Percentiles rank a stretch among this genome's conserved stretches.
These are phyloP conservation scores for Penicillium pulvis DNA, from an alignment of 495 filamentous ascomycete genomes.

Conservation along the genomic window DNA sequence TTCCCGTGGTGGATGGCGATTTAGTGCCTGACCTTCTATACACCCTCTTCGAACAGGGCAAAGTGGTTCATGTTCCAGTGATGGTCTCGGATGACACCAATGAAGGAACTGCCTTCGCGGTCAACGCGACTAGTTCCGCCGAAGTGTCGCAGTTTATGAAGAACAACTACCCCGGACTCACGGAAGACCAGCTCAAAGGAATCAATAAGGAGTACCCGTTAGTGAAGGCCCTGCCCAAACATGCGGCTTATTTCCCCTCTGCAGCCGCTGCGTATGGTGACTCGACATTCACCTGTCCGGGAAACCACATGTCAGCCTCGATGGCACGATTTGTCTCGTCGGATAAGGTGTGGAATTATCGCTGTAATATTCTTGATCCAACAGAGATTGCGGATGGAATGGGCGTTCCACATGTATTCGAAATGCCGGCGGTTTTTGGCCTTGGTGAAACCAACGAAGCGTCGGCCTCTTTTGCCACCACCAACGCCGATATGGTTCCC, in stretches of 20 bases:
- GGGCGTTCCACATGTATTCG: slow-evolving; percentile 65
- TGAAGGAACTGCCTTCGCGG: slow-evolving; percentile 64
- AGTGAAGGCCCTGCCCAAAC: slow-evolving; percentile 35
- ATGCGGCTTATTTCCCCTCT: slow-evolving; percentile 57
- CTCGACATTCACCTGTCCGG: slow-evolving; percentile 66
- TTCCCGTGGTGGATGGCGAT: slow-evolving; percentile 57
- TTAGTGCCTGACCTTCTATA: slow-evolving; percentile 59
- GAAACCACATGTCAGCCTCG: slow-evolving; percentile 39
- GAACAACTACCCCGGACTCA: slow-evolving; percentile 62
- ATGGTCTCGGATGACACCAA: slow-evolving; percentile 68
- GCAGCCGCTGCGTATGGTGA: slow-evolving; percentile 65
- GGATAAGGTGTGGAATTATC: slow-evolving; percentile 56
- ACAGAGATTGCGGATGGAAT: slow-evolving; percentile 48
- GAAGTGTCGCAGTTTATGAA: slow-evolving; percentile 57
- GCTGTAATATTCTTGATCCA: slow-evolving; percentile 61
- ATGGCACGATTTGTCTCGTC: slow-evolving; percentile 41
- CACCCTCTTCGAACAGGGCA: slow-evolving; percentile 49
- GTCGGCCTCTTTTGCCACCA: slow-evolving; percentile 24
- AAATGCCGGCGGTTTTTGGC: slow-evolving; percentile 61
- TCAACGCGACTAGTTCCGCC: slow-evolving; percentile 39
- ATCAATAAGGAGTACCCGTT: slow-evolving; percentile 60
- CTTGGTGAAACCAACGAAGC: slow-evolving; percentile 24
- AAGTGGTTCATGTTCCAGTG: slow-evolving; percentile 62
- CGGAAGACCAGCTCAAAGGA: slow-evolving; percentile 44
- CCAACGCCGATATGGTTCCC: slow-evolving; percentile 51